Base-by-base conservation (phyloP, 2,329 filamentous ascomycete genomes). In the Colletotrichum neosansevieriae region DNA sequence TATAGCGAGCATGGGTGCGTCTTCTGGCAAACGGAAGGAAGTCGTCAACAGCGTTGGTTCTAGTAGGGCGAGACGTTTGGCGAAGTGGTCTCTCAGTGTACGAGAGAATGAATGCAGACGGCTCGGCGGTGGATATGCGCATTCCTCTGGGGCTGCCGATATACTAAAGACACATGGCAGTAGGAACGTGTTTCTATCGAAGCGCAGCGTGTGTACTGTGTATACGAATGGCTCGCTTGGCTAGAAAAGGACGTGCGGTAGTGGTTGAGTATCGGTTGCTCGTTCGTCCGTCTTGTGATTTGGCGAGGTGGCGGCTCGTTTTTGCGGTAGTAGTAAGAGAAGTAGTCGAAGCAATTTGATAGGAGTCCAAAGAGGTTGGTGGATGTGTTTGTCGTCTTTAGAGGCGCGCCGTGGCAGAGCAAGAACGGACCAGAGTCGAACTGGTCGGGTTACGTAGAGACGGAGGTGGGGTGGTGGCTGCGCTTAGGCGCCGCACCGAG, bases 1-100 rank as follows among this genome's bases (percentile, higher is more conserved):
- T 79, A 86, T 78, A 74, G 83, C 85, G 75, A 88, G 85, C 86
- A 89, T 89, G 83, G 78, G 80, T 82, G 81, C 84, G 81, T 77
- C 73, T 75, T 75, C 67, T 69, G 62, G 54, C 54, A 51, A 66
- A 49, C 54, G 61, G 66, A 66, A 61, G 66, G 9, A 36, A 44
- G 34, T 65, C 54, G 61, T 65, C 62, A 54, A 64, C 51, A 57
- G 24, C 34, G 63, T 32, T 54, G 53, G 12, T 57, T 67, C 51
- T 51, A 38, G 57, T 57, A 53, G 56, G 40, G 63, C 57, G 50
- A 54, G 44, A 40, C 40, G 63, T 50, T 47, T 19, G 51, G 44
- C 63, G 38, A 19, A 42, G 47, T 54, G 40, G 40, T 21, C 40
- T 61, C 51, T 34, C 32, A 44, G 13, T 42, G 36, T 38, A 38